These are phyloP conservation scores for Podospora australis DNA, from an alignment of 495 filamentous ascomycete genomes.

Conservation along the genomic window DNA sequence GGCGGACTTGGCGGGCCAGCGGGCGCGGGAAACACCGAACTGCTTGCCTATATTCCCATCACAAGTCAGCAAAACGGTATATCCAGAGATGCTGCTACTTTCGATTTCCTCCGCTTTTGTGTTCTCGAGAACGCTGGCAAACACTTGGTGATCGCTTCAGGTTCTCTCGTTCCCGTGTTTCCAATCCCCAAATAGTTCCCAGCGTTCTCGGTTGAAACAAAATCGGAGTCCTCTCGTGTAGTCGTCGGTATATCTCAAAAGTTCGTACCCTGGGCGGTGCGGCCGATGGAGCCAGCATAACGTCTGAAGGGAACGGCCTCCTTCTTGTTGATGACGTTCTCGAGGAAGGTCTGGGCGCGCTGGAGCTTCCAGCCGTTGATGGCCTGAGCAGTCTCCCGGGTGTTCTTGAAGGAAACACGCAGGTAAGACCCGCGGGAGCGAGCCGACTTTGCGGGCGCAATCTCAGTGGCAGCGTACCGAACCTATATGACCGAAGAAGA, in stretches of 20 bases:
- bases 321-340: constrained; percentile 90
- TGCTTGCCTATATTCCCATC: constrained; percentile 71
- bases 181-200: constrained; percentile 2
- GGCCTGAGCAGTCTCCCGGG: constrained; percentile 96
- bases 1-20: constrained; percentile 98
- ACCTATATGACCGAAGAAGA: constrained; percentile 54
- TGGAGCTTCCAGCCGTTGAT: constrained; percentile 98
- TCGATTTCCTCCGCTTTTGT: not conserved
- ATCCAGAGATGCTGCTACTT: not conserved
- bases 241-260: constrained; percentile 7
- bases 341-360: constrained; percentile 89
- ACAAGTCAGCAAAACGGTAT: constrained; percentile 22
- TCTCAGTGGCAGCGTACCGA: constrained; percentile 92
- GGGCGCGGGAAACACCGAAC: constrained; percentile 92
- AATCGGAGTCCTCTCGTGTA: not conserved
- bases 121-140: not conserved
- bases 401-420: constrained; percentile 99
- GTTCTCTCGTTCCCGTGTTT: not conserved
- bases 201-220: not conserved
- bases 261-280: constrained; percentile 88
- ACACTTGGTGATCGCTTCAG: not conserved
- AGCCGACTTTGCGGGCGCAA: constrained; percentile 85
- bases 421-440: constrained; percentile 97
- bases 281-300: constrained; percentile 89
- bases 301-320: constrained; percentile 96